Percentiles rank a stretch among this genome's conserved stretches.
Conservation (phyloP, 768 basidiomycete species). For the Trametes punicea region DNA sequence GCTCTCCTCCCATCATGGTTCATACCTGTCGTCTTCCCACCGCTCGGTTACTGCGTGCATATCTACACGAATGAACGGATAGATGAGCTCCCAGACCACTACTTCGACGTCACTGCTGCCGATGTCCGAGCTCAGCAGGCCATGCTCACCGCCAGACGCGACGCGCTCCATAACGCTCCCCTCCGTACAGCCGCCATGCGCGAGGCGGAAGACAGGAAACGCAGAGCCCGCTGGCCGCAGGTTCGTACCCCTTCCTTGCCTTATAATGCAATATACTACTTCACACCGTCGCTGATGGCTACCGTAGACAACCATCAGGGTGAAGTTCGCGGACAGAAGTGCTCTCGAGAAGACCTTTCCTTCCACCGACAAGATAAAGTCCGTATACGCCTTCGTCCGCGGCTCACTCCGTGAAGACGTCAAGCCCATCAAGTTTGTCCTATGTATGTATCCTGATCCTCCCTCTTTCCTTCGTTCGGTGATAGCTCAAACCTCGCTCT, state of each 20-base stretch:
- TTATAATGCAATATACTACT: not conserved
- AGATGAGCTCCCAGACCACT: constrained; percentile 65
- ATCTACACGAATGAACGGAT: too few relatives aligned
- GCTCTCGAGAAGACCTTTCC: constrained; percentile 77
- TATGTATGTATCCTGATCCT: constrained; percentile 53
- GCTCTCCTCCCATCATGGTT: too few relatives aligned
- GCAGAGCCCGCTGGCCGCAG: constrained; percentile 67
- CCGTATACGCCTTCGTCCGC: constrained; percentile 84
- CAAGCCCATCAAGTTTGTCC: constrained; percentile 75
- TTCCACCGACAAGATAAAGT: constrained; percentile 74
- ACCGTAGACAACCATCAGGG: constrained; percentile 71
- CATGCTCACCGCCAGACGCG: constrained; percentile 56
- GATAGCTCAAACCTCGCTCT: not conserved
- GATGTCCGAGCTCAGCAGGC: constrained; percentile 71
- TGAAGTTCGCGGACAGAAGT: constrained; percentile 78
- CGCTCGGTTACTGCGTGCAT: too few relatives aligned
- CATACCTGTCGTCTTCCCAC: too few relatives aligned
- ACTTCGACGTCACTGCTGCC: constrained; percentile 66
- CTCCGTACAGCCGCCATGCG: constrained; percentile 61
- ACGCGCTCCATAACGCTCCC: constrained; percentile 66
- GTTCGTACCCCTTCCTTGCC: constrained; percentile 38
- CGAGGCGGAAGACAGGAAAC: constrained; percentile 59
- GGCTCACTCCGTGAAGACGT: constrained; percentile 68
- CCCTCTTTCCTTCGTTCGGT: not conserved
- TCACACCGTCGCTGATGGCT: not conserved